phyloP scores from a whole-genome alignment of 2,329 filamentous ascomycete species.

The Fusarium sp. region DNA sequence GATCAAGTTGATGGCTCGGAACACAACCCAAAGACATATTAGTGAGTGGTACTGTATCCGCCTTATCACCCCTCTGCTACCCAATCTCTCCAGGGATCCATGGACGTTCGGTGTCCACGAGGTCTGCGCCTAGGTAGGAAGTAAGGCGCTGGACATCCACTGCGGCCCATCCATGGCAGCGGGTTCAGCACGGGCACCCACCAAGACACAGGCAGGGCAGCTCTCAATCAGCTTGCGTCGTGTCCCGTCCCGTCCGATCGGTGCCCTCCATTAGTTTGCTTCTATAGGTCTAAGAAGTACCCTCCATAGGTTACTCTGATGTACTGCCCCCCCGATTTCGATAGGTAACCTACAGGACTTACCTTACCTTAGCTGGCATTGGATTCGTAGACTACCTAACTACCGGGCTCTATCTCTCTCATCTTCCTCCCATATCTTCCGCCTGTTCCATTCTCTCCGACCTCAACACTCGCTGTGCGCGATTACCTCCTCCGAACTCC shows the following conservation, averaged over 20 bases:
- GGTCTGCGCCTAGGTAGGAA: conserved; percentile 5
- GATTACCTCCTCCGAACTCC: conserved; percentile 1
- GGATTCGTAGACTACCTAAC: conserved; percentile 1
- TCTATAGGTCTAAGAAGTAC: background rate
- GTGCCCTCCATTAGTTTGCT: background rate
- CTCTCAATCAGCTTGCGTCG: conserved; percentile 1
- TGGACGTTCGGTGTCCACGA: conserved; percentile 20
- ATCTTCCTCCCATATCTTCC: conserved; percentile 27
- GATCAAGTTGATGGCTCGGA: background rate
- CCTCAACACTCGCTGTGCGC: conserved; percentile 26
- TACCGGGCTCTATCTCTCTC: conserved; percentile 6
- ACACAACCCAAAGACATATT: conserved; percentile 5
- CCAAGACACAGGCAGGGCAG: background rate
- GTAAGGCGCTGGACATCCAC: conserved; percentile 25
- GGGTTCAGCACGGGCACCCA: conserved; percentile 6
- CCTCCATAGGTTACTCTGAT: background rate
- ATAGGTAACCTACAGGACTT: conserved; percentile 14
- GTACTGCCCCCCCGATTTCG: conserved; percentile 32
- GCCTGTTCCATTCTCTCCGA: conserved; percentile 10
- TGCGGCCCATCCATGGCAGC: conserved; percentile 3
- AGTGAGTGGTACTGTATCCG: conserved; percentile 1
- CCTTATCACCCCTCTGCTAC: conserved; percentile 2
- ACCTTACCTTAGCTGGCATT: conserved; percentile 8
- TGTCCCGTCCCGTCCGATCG: conserved; percentile 20
- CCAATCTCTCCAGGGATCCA: conserved; percentile 8